These are phyloP conservation scores for Amborella trichopoda DNA, from an alignment of 164 flowering plant species.

Conservation along the genomic window DNA sequence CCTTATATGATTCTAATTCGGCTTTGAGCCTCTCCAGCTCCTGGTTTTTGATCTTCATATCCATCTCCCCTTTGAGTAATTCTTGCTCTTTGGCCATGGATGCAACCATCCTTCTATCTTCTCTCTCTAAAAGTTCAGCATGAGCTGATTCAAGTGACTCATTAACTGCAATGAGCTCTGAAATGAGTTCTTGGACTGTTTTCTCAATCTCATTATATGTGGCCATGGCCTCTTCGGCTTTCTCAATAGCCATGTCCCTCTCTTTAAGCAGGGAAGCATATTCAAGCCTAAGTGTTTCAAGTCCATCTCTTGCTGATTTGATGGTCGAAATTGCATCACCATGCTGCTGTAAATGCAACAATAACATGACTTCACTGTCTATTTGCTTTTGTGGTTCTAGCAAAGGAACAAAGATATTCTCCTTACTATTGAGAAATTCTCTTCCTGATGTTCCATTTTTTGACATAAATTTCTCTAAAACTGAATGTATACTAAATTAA, in stretches of 20 bases:
- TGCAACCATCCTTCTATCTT: constrained; percentile 73
- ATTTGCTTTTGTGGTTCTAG: constrained; percentile 78
- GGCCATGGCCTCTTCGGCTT: constrained; percentile 49
- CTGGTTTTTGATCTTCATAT: constrained; percentile 69
- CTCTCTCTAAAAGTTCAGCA: constrained; percentile 76
- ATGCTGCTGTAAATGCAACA: constrained; percentile 78
- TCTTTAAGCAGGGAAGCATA: constrained; percentile 40
- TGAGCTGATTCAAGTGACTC: constrained; percentile 78
- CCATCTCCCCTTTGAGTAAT: constrained; percentile 58
- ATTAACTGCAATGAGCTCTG: constrained; percentile 65
- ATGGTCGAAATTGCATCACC: constrained; percentile 55
- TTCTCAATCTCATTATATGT: constrained; percentile 64
- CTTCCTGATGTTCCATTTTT: no score
- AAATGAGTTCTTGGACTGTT: constrained; percentile 66
- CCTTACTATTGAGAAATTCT: background rate
- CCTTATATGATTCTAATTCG: constrained; percentile 73
- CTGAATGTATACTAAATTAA: no score
- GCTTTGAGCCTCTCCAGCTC: constrained; percentile 59
- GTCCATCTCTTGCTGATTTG: constrained; percentile 50
- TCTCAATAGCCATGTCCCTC: constrained; percentile 41
- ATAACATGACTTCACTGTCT: constrained; percentile 68
- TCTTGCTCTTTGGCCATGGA: constrained; percentile 77
- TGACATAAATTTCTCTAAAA: no score
- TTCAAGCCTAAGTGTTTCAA: constrained; percentile 42
- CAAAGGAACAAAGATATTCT: background rate